phyloP scores from a whole-genome alignment of 768 basidiomycete genomes.

The Leccinum rimulosum region DNA sequence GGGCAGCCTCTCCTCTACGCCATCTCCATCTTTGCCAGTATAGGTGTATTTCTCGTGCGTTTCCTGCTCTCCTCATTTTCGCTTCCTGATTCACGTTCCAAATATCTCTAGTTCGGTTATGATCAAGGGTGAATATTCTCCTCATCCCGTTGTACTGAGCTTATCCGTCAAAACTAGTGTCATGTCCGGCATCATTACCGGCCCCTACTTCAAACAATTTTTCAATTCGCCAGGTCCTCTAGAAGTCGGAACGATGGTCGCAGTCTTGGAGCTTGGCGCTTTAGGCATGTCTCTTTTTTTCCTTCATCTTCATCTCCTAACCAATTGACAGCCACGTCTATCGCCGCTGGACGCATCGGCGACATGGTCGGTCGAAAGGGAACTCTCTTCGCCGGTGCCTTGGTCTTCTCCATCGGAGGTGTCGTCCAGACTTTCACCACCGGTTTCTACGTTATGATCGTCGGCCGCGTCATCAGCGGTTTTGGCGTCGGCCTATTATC shows the following conservation, averaged over 20 bases:
- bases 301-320: not conserved
- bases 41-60: conserved; percentile 83
- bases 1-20: conserved; percentile 77
- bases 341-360: conserved; percentile 85
- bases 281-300: conserved; percentile 55
- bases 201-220: conserved; percentile 76
- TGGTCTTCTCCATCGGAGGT: conserved; percentile 85
- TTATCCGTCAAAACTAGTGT: conserved; percentile 46
- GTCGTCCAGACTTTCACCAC: conserved; percentile 79
- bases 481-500: conserved; percentile 89
- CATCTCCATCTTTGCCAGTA: conserved; percentile 76
- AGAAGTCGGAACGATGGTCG: conserved; percentile 91
- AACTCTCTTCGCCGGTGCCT: conserved; percentile 79
- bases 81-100: not conserved
- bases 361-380: conserved; percentile 84
- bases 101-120: conserved; percentile 64
- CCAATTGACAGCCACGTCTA: conserved; percentile 65
- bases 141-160: conserved; percentile 3
- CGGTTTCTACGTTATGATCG: conserved; percentile 77
- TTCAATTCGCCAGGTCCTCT: conserved; percentile 76
- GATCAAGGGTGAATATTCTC: conserved; percentile 66
- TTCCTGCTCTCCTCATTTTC: not conserved
- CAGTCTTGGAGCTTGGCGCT: conserved; percentile 91
- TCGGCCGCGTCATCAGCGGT: conserved; percentile 81
- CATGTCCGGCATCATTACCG: conserved; percentile 91